Evolutionary conservation across 805 yeast genomes (phyloP).

Genomic region (Candida broadrunensis): DNA sequence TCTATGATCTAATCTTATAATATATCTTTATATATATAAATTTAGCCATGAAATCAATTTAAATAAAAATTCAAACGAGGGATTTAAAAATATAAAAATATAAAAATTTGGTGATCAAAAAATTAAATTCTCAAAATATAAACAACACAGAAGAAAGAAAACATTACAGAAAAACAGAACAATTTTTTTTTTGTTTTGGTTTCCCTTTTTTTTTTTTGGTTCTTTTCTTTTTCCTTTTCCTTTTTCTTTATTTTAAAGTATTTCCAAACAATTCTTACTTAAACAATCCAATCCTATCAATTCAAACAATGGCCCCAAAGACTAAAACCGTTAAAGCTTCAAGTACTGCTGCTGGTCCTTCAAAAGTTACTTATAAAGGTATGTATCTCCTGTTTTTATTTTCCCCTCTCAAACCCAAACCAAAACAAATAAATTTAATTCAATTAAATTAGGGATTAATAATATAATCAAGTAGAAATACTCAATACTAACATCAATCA

Average conservation of each 20-base stretch:
- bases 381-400: constrained; percentile 15
- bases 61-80: too few species aligned
- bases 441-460: neutral
- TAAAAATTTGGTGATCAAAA: too few species aligned
- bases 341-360: constrained; percentile 17
- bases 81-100: too few species aligned
- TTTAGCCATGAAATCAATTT: too few species aligned
- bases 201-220: neutral
- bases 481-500: constrained; percentile 6
- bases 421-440: neutral
- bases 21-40: too few species aligned
- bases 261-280: too few species aligned
- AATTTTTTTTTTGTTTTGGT: neutral
- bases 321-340: constrained; percentile 21
- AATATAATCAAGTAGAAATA: neutral
- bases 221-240: neutral
- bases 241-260: too few species aligned
- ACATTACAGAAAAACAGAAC: too few species aligned
- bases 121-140: too few species aligned
- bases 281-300: neutral
- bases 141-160: too few species aligned
- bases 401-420: neutral
- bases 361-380: constrained; percentile 48
- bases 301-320: constrained; percentile 32
- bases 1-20: too few species aligned